A percentile compares a stretch with the other conserved stretches of the same genome.
phyloP scores from a whole-genome alignment of 768 basidiomycete species.

The Hygrocybe coccinea region DNA sequence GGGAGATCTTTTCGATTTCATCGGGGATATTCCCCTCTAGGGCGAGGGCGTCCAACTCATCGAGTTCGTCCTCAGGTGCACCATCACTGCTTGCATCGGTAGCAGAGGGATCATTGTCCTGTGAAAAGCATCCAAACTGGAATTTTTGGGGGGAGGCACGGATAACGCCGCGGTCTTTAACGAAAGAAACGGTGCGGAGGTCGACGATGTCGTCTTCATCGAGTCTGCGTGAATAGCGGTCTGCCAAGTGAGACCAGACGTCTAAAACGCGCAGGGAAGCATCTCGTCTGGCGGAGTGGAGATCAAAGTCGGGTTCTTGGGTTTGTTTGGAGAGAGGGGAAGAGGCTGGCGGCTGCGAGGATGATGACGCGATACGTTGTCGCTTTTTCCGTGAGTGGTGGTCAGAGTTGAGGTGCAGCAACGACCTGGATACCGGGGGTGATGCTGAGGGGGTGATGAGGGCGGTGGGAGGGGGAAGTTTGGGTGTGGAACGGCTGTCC shows the following conservation, averaged over 20 bases:
- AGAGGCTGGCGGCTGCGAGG: conserved; percentile 29
- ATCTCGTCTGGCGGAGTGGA: conserved; percentile 53
- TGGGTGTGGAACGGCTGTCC: not conserved
- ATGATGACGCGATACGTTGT: conserved; percentile 45
- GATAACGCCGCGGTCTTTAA: conserved; percentile 68
- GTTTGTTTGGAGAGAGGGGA: conserved; percentile 36
- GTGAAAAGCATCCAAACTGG: conserved; percentile 50
- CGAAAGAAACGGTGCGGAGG: conserved; percentile 52
- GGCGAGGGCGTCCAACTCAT: conserved; percentile 56
- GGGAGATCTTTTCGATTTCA: conserved; percentile 25
- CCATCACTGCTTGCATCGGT: conserved; percentile 46
- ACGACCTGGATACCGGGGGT: conserved; percentile 36
- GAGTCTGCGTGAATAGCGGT: conserved; percentile 58
- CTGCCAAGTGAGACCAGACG: conserved; percentile 64
- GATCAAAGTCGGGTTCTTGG: conserved; percentile 30
- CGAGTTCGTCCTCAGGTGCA: conserved; percentile 49
- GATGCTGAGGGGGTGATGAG: conserved; percentile 53
- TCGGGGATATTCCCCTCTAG: conserved; percentile 27
- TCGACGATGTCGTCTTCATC: conserved; percentile 82
- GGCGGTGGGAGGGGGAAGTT: conserved; percentile 7
- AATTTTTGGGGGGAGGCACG: conserved; percentile 38
- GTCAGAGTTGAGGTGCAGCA: conserved; percentile 3
- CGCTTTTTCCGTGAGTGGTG: conserved; percentile 43
- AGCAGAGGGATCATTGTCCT: conserved; percentile 45
- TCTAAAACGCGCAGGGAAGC: conserved; percentile 53